A percentile compares a stretch with the other conserved stretches of the same genome.
Evolutionary conservation across 331 rosid species (phyloP).

Genomic region (Quercus lobata): DNA sequence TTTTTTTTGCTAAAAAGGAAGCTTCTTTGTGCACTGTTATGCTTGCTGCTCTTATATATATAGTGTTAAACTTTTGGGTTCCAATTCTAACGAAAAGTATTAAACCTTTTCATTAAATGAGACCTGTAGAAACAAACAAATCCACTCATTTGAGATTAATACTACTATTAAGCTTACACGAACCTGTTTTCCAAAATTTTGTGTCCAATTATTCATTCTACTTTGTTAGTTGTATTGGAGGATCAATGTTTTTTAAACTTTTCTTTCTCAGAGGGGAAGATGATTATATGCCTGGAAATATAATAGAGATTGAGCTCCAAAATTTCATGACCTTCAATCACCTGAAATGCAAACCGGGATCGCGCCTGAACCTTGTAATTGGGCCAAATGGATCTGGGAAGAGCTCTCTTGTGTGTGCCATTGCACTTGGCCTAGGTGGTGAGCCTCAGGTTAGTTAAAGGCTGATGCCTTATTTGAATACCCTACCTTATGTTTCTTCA

Average conservation of each 20-base stretch:
- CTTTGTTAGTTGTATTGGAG: not conserved
- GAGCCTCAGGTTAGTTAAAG: conserved; percentile 87
- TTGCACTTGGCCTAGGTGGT: conserved; percentile 98
- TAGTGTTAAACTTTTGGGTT: too few species aligned
- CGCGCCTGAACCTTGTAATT: conserved; percentile 89
- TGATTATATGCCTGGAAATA: conserved; percentile 93
- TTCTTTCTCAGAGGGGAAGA: conserved; percentile 75
- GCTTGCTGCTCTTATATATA: too few species aligned
- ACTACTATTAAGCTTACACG: too few species aligned
- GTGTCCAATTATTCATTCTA: too few species aligned
- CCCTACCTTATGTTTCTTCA: not conserved
- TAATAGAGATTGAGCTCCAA: conserved; percentile 75
- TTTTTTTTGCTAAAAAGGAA: too few species aligned
- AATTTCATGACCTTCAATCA: conserved; percentile 89
- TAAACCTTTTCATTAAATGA: too few species aligned
- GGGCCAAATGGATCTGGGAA: conserved; percentile 98
- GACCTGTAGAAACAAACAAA: too few species aligned
- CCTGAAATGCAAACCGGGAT: conserved; percentile 79
- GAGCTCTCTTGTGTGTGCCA: conserved; percentile 94
- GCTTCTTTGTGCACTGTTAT: too few species aligned
- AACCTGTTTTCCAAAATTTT: too few species aligned
- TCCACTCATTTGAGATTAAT: too few species aligned
- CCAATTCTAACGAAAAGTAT: too few species aligned
- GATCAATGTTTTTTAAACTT: conserved; percentile 9
- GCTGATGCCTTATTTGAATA: not conserved